Evolutionary conservation across 805 yeast species (phyloP).

Genomic region (Suhomyces canberraensis): DNA sequence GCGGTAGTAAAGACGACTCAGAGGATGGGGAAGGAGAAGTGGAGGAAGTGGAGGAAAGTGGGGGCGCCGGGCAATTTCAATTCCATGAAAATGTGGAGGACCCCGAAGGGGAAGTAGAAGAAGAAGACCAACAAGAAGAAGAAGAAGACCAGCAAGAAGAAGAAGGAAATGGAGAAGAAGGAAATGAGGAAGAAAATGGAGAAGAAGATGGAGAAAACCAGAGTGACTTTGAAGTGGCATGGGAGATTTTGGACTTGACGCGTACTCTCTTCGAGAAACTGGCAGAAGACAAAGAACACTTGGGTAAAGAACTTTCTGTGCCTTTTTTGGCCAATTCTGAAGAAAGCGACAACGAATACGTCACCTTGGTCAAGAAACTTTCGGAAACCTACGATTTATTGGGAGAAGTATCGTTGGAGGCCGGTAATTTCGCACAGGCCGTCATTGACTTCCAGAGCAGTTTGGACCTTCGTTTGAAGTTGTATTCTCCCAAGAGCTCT

Average conservation of each 20-base stretch:
- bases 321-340: conserved; percentile 33
- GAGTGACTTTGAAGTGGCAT: conserved; percentile 79
- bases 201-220: conserved; percentile 50
- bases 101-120: conserved; percentile 19
- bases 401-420: conserved; percentile 88
- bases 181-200: conserved; percentile 21
- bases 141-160: conserved; percentile 17
- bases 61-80: conserved; percentile 26
- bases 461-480: conserved; percentile 49
- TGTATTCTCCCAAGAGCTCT: conserved; percentile 48
- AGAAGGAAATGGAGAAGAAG: conserved; percentile 16
- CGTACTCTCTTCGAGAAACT: conserved; percentile 59
- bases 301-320: conserved; percentile 2
- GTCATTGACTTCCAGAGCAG: conserved; percentile 62
- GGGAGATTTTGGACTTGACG: conserved; percentile 82
- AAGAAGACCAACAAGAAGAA: conserved; percentile 10
- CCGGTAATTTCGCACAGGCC: conserved; percentile 83
- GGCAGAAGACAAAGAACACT: conserved; percentile 22
- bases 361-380: conserved; percentile 47
- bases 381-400: conserved; percentile 74
- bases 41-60: conserved; percentile 17
- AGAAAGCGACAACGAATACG: conserved; percentile 30
- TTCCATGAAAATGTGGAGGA: conserved; percentile 26
- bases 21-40: conserved; percentile 18
- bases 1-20: conserved; percentile 40